phyloP scores from a whole-genome alignment of 2,329 filamentous ascomycete genomes.

The Nemania serpens region DNA sequence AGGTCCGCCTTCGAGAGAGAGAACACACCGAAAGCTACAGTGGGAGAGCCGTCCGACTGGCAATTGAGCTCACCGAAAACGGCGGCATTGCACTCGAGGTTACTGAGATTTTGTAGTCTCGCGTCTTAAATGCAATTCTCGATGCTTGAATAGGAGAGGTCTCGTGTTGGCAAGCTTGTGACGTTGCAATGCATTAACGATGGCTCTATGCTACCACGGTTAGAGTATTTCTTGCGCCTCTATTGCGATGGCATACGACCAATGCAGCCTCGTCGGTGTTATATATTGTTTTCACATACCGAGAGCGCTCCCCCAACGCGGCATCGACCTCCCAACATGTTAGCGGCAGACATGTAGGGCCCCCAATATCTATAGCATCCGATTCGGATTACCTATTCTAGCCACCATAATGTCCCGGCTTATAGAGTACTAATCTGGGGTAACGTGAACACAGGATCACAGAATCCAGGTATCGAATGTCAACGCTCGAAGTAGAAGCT shows the following conservation, averaged over 20 bases:
- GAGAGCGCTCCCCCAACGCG: not conserved
- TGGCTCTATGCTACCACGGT: not conserved
- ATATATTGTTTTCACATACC: not conserved
- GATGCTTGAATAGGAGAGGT: not conserved
- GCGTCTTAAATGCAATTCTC: not conserved
- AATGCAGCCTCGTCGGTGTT: not conserved
- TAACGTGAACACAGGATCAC: not conserved
- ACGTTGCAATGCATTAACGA: constrained; percentile 15
- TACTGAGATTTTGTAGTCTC: not conserved
- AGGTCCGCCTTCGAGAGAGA: not conserved
- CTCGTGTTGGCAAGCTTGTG: not conserved
- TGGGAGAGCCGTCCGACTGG: not conserved
- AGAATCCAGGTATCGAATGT: too few relatives aligned
- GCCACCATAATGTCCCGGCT: not conserved
- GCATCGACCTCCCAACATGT: too few relatives aligned
- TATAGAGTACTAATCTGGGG: too few relatives aligned
- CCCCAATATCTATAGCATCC: not conserved
- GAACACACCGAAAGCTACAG: not conserved
- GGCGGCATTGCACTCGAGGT: not conserved
- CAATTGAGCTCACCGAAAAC: constrained; percentile 6
- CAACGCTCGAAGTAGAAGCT: too few relatives aligned
- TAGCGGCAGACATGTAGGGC: not conserved
- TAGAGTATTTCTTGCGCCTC: not conserved
- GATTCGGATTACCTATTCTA: not conserved
- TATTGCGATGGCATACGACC: not conserved